phyloP scores from a whole-genome alignment of 768 basidiomycete species.

The Boletus rubescentipes region DNA sequence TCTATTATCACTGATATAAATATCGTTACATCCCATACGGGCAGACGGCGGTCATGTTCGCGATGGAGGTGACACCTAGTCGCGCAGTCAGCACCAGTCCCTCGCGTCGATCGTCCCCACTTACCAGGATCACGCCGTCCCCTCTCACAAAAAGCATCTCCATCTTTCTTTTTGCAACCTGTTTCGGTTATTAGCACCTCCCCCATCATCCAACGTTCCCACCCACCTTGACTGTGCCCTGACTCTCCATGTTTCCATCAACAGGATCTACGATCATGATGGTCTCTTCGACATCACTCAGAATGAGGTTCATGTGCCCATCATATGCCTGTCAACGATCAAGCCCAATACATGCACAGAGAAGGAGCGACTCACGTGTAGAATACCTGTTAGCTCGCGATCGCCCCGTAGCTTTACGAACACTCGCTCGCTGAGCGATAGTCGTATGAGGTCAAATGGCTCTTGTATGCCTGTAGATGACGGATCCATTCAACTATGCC shows the following conservation, averaged over 20 bases:
- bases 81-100: constrained; percentile 12
- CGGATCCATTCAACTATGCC: constrained; percentile 55
- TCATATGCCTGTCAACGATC: constrained; percentile 80
- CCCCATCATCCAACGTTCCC: not conserved
- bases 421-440: constrained; percentile 96
- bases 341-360: not conserved
- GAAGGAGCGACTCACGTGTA: constrained; percentile 70
- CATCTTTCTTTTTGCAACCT: constrained; percentile 93
- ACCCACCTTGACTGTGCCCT: constrained; percentile 65
- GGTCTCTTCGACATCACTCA: constrained; percentile 96
- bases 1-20: not conserved
- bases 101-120: constrained; percentile 25
- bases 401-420: constrained; percentile 97
- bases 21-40: constrained; percentile 10
- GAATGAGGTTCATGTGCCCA: constrained; percentile 99
- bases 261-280: constrained; percentile 90
- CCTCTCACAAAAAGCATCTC: constrained; percentile 98
- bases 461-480: constrained; percentile 82
- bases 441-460: constrained; percentile 94
- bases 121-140: constrained; percentile 93
- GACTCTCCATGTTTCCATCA: constrained; percentile 59
- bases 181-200: constrained; percentile 5
- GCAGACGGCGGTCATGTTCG: constrained; percentile 47
- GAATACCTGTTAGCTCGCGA: constrained; percentile 83
- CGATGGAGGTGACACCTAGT: constrained; percentile 77